Percentiles rank a stretch among this genome's conserved stretches.
Conservation (phyloP, 768 basidiomycete genomes). For the Candolleomyces efflorescens region DNA sequence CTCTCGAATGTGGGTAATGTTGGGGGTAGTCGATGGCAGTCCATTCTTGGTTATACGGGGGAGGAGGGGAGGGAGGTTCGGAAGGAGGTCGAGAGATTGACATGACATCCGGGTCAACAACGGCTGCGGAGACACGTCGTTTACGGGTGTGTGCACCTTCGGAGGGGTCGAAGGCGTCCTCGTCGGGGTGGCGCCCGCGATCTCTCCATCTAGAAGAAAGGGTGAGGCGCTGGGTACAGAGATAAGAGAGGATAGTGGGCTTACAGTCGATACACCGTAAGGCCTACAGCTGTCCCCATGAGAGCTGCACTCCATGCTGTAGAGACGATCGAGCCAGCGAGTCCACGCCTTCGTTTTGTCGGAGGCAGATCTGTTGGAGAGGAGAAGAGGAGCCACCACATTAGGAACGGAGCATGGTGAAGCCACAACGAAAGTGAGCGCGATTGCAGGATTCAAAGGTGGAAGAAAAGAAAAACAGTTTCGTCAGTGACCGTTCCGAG, state of each 20-base stretch:
- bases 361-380: constrained; percentile 70
- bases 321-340: constrained; percentile 79
- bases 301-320: constrained; percentile 83
- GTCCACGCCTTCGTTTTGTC: constrained; percentile 73
- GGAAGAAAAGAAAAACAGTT: too few relatives aligned
- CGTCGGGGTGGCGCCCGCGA: constrained; percentile 44
- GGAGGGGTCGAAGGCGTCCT: background rate
- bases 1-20: background rate
- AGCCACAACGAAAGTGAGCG: constrained; percentile 2
- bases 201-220: constrained; percentile 63
- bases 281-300: constrained; percentile 81
- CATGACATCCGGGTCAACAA: background rate
- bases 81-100: background rate
- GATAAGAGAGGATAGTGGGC: constrained; percentile 18
- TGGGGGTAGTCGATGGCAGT: constrained; percentile 27
- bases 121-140: background rate
- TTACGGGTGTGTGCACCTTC: background rate
- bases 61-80: constrained; percentile 51
- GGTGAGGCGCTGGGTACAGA: constrained; percentile 1
- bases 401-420: constrained; percentile 16
- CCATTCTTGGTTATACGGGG: constrained; percentile 63
- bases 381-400: constrained; percentile 37
- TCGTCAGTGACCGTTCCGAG: too few relatives aligned
- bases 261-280: constrained; percentile 84
- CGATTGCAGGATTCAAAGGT: background rate